Evolutionary conservation across 805 yeast species (phyloP), one percentile per base, ranked within the genome.

Genomic region (Starmerella roubikii): DNA sequence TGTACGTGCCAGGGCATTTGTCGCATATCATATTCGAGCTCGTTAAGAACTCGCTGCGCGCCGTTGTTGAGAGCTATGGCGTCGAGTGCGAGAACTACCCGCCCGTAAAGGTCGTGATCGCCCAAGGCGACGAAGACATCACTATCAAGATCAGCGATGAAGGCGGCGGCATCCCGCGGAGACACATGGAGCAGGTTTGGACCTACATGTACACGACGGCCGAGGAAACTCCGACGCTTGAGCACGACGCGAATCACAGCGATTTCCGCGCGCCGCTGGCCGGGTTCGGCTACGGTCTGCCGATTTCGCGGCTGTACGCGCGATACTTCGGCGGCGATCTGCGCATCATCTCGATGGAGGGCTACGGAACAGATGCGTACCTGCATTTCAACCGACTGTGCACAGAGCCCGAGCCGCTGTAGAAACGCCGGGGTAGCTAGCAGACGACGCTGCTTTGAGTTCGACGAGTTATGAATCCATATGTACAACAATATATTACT

Each of bases 1-100:
- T 83, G 83, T 84, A 84, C 54, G 93, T 85, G 11, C 94, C 94
- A 2, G 94, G 94, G 11, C 94, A 84, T 62, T 68, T 84, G 55
- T 78, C 81, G 52, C 95, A 84, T 54, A 84, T 85, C 86, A 60
- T 85, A 9, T 85, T 83, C 57, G 95, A 84, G 61, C 79, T 84
- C 7, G 66, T 84, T 57, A 84, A 84, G 55, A 84, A 84, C 63
- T 79, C 93, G 16, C 65, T 84, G 39, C 64, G 95, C 27, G 95
- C 95, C 12, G 86, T 93, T 0, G 85, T 84, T 36, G 95, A 84
- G 58, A 75, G 74, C 45, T 81, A 78, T 46, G 69, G 78, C 27
- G 72, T 72, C 16, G 66, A 67, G 46, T 85, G 79, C 48, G 68
- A 81, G 45, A 65, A 68, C 40, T 83, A 76, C 55, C 94, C 94